Base-by-base conservation (phyloP, 2,329 filamentous ascomycete genomes). In the Beauveria australis region DNA sequence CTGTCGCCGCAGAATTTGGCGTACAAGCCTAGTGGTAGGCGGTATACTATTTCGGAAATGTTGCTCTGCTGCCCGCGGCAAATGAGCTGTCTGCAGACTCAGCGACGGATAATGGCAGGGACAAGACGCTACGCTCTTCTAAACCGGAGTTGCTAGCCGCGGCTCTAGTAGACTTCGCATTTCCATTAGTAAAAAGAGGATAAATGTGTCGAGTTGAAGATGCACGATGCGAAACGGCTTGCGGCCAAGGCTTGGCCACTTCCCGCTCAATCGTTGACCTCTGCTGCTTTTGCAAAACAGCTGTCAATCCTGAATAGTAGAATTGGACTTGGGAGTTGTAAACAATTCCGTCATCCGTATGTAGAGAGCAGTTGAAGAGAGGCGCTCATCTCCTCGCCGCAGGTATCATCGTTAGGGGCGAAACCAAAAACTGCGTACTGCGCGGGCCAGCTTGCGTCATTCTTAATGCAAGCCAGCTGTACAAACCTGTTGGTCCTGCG, bases 1-100 rank as follows among this genome's bases (percentile, higher is more conserved):
- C 22, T 19, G 22, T 51, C 24, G 33, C 55, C 55, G 37, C 55
- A 51, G 19, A 58, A 58, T 30, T 51, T 58, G 46, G 55, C 55
- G n/a, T 58, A 51, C 9, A 58, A 24, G 18, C 55, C 47, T 2
- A 58, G n/a, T 18, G 46, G 55, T 6, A 51, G 55, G 12, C 47
- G 43, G 12, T 51, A 58, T 22, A 51, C 55, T 28, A 58, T 51
- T 22, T 58, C 55, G 9, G 37, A 58, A 30, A 44, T 58, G 22
- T 16, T 51, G 43, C 55, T 58, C 37, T 58, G 47, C 18, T 58
- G 55, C 22, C 55, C 55, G 10, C 55, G 55, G 24, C 30, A 16
- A 10, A 58, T 51, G 16, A 58, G 46, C n/a, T 58, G 47, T 22
- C 55, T 26, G n/a, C 51, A 51, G n/a, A 16, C 14, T 24, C 55